Base-by-base conservation (phyloP, 805 yeast species). In the Yarrowia sp. region DNA sequence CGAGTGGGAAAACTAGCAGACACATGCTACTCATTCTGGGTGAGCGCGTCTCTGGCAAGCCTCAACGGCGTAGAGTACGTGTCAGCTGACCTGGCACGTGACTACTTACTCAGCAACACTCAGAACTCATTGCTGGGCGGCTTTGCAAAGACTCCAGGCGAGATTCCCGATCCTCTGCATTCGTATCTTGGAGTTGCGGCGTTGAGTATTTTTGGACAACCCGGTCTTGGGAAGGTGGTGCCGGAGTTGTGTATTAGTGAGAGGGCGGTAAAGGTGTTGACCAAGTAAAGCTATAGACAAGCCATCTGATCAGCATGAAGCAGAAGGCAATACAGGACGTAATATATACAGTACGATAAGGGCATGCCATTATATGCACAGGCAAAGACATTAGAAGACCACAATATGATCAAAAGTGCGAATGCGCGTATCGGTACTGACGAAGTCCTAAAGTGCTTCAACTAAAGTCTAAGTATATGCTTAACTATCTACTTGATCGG, bases 11-110 rank as follows among this genome's bases (percentile, higher is more conserved):
- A 92, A 73, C 82, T 80, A 65, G 88, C 88, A 3, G 98, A 92
- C 74, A 88, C 96, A 0, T 92, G 98, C 76, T 92, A 92, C 72
- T 83, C 88, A 7, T 92, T 91, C 80, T 92, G 97, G 97, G 83
- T 84, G 51, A 70, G 85, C 14, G 92, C 84, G 1, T 78, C 90
- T 4, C 76, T 90, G 67, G 69, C 72, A 1, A 69, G 87, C 13
- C 69, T 90, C 28, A 73, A 73, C 0, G 65, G 68, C 0, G 67
- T 69, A 6, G 66, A 65, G 3, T 65, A 84, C 13, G 68, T 82
- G 0, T 78, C 85, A 67, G 39, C 65, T 7, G 71, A 73, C 0
- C 72, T 71, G 6, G 80, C 81, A 0, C 68, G 70, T 2, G 67
- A 72, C 3, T 90, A 80, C 69, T 73, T 91, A 18, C 67, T 87